A percentile compares a stretch with the other conserved stretches of the same genome.
Evolutionary conservation across 495 filamentous ascomycete species (phyloP).

Genomic region (Oidiodendron maius): DNA sequence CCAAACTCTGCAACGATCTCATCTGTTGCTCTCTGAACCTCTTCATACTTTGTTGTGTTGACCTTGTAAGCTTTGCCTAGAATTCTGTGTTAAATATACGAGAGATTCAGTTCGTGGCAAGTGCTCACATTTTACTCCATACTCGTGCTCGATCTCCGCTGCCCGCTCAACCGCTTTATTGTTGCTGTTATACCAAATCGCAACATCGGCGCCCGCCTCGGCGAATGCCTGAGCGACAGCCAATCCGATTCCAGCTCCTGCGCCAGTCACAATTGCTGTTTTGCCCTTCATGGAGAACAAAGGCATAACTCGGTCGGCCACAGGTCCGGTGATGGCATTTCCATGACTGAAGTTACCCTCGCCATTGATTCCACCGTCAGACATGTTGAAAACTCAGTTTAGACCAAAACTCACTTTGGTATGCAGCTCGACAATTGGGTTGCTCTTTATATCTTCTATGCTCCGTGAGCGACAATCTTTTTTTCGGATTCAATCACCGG

Average conservation of each 20-base stretch:
- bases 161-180: conserved; percentile 64
- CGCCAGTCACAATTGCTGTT: conserved; percentile 79
- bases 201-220: conserved; percentile 83
- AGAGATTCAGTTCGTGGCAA: too few species aligned
- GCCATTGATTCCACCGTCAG: conserved; percentile 36
- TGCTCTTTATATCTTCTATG: too few species aligned
- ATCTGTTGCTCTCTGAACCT: conserved; percentile 52
- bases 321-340: conserved; percentile 54
- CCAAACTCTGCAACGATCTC: conserved; percentile 62
- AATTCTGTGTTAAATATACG: neutral
- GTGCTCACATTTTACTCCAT: conserved; percentile 85
- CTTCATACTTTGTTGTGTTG: conserved; percentile 52
- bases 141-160: conserved; percentile 63
- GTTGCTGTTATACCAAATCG: conserved; percentile 82
- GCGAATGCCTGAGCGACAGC: conserved; percentile 72
- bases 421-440: too few species aligned
- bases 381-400: too few species aligned
- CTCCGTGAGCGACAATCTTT: too few species aligned
- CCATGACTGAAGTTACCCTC: conserved; percentile 55
- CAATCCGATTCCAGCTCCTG: conserved; percentile 76
- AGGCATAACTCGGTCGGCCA: conserved; percentile 54
- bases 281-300: conserved; percentile 80
- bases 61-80: conserved; percentile 73
- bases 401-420: too few species aligned
- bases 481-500: too few species aligned